A percentile compares a stretch with the other conserved stretches of the same genome.
Evolutionary conservation across 1,284 basidiomycete genomes (phyloP).

Genomic region (Ustilago loliicola): DNA sequence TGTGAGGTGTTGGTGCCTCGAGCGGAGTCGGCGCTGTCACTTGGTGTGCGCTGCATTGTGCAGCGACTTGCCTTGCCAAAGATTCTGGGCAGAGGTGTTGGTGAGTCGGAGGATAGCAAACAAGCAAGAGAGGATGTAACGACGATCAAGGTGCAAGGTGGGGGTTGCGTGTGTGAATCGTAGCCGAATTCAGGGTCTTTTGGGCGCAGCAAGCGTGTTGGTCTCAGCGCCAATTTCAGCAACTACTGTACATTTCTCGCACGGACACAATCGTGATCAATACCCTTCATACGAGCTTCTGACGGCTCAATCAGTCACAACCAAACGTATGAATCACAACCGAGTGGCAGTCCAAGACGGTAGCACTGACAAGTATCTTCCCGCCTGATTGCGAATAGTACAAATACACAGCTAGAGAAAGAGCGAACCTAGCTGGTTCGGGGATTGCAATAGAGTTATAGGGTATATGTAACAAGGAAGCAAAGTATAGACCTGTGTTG

Average conservation of each 20-base stretch:
- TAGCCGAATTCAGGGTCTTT: slow-evolving; percentile 1
- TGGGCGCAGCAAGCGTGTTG: not conserved
- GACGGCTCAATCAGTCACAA: no score
- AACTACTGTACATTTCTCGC: not conserved
- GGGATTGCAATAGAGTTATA: not conserved
- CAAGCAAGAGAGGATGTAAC: not conserved
- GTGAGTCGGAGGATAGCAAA: not conserved
- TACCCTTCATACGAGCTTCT: not conserved
- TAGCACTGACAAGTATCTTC: no score
- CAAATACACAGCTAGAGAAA: not conserved
- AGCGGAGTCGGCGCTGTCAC: slow-evolving; percentile 4
- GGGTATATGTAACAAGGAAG: no score
- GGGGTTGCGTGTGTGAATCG: not conserved
- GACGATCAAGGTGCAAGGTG: not conserved
- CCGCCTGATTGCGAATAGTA: no score
- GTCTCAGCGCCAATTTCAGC: not conserved
- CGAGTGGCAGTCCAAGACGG: no score
- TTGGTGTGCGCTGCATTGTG: slow-evolving; percentile 14
- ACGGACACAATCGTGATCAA: not conserved
- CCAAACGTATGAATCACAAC: no score
- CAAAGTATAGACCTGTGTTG: no score
- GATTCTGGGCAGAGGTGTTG: no score
- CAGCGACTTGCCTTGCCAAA: not conserved
- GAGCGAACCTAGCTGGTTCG: not conserved
- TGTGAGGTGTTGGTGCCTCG: not conserved